Evolutionary conservation across 2,329 filamentous ascomycete genomes (phyloP), one percentile per base, ranked within the genome.

Genomic region (Ceratocystis ficicola): DNA sequence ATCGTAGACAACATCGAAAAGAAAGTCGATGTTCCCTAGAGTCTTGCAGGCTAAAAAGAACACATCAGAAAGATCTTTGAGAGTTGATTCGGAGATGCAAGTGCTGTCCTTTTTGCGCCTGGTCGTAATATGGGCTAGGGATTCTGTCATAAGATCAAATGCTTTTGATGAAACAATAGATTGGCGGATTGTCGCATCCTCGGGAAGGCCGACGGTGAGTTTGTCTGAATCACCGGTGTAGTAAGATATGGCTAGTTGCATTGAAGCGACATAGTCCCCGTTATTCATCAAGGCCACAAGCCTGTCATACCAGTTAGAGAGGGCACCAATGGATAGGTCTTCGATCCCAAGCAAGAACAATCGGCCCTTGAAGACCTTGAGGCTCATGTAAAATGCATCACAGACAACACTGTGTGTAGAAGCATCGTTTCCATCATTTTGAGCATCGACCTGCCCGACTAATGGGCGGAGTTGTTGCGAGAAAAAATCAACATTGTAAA

Each of bases 341-440:
- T 93, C 94, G 76, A 93, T 92, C n/a, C 94, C 92, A 7, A 99
- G 80, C 3, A 97, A 77, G 72, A 99, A 99, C 44, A 96, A 80
- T 36, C 93, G 84, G 4, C 94, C 92, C 75, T 97, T 99, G 77
- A 97, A 99, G 2, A 90, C 83, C 72, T 89, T 90, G 76, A 97
- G 93, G 75, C 93, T 96, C 90, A 97, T 97, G 73, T 93, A 93
- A 71, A 96, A 99, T 0, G 92, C 94, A 78, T 99, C 94, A 6
- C 93, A 93, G 61, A 97, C 90, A 7, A 97, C 92, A 1, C 93
- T 93, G 75, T 97, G 94, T 86, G 97, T 88, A 0, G 90, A 89
- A 0, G 84, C 80, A 71, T 96, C 91, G 67, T 92, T 86, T 70
- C 95, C 91, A n/a, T 59, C 28, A n/a, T 59, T 15, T 12, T 57